Percentiles rank a stretch among this genome's conserved stretches.
Evolutionary conservation across 1,284 basidiomycete species (phyloP).

Genomic region (Cutaneotrichosporon cyanovorans): DNA sequence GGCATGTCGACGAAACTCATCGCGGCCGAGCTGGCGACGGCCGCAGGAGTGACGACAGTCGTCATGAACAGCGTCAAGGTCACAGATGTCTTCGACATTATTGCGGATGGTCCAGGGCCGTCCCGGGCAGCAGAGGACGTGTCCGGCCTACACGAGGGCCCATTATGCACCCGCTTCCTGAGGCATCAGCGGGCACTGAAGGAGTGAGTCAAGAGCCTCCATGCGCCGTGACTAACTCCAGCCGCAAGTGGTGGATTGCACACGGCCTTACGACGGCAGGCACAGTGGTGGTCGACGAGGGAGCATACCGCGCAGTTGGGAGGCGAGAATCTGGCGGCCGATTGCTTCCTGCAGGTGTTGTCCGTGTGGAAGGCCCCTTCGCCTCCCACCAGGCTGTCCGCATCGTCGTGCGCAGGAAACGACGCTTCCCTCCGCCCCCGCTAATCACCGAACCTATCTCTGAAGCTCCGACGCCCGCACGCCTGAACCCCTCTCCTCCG

Average conservation of each 20-base stretch:
- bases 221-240: constrained; percentile 9
- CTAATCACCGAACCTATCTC: constrained; percentile 32
- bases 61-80: constrained; percentile 79
- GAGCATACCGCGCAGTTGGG: constrained; percentile 78
- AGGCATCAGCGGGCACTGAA: constrained; percentile 67
- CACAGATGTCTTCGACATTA: constrained; percentile 69
- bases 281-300: constrained; percentile 69
- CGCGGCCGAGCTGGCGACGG: constrained; percentile 93
- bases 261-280: constrained; percentile 87
- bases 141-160: constrained; percentile 26
- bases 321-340: constrained; percentile 80
- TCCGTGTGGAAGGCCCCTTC: constrained; percentile 79
- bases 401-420: constrained; percentile 57
- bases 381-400: constrained; percentile 90
- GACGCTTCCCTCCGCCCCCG: constrained; percentile 25
- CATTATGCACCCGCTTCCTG: constrained; percentile 78
- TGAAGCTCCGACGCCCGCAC: constrained; percentile 9
- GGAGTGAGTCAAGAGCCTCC: constrained; percentile 48
- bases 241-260: constrained; percentile 85
- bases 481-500: constrained; percentile 1
- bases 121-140: constrained; percentile 24
- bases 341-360: constrained; percentile 80
- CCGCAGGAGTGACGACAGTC: constrained; percentile 89
- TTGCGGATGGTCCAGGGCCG: constrained; percentile 50
- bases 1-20: constrained; percentile 99